Conservation (phyloP, 805 yeast species). For the Kluyveromyces aestuarii region DNA sequence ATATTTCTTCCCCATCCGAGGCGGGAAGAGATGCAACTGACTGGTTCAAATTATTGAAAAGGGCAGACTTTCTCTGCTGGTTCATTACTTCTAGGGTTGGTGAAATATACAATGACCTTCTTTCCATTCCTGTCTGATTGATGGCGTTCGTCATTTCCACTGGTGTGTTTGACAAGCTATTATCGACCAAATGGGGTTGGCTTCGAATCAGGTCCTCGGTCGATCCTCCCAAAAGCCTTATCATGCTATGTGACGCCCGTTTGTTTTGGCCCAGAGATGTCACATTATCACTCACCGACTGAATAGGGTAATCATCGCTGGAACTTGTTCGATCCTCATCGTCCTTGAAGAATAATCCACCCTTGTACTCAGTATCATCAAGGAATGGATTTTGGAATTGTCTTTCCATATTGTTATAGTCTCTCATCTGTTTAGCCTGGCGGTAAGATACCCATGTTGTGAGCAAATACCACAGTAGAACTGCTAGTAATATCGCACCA, state of each 20-base stretch:
- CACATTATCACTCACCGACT: background rate
- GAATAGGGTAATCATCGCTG: conserved; percentile 1
- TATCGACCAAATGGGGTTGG: background rate
- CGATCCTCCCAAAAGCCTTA: conserved; percentile 6
- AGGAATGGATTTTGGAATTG: conserved; percentile 16
- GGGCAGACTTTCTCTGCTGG: conserved; percentile 30
- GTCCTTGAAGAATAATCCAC: conserved; percentile 13
- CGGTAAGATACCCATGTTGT: conserved; percentile 41
- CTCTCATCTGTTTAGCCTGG: conserved; percentile 37
- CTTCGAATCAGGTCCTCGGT: conserved; percentile 3
- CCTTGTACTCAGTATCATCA: conserved; percentile 7
- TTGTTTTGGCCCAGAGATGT: background rate
- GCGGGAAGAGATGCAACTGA: conserved; percentile 11
- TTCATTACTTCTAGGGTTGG: conserved; percentile 71
- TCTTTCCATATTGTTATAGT: conserved; percentile 7
- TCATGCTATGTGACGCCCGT: conserved; percentile 4
- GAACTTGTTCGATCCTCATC: conserved; percentile 4
- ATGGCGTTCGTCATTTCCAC: background rate
- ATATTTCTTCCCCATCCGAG: conserved; percentile 4
- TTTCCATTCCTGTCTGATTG: conserved; percentile 4
- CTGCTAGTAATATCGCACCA: conserved; percentile 45
- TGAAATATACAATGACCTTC: conserved; percentile 53
- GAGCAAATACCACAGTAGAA: conserved; percentile 44
- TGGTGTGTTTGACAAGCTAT: conserved; percentile 9
- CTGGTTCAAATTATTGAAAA: conserved; percentile 12